phyloP scores from a whole-genome alignment of 1,139 yeast species.

The Geotrichum citri-aurantii region DNA sequence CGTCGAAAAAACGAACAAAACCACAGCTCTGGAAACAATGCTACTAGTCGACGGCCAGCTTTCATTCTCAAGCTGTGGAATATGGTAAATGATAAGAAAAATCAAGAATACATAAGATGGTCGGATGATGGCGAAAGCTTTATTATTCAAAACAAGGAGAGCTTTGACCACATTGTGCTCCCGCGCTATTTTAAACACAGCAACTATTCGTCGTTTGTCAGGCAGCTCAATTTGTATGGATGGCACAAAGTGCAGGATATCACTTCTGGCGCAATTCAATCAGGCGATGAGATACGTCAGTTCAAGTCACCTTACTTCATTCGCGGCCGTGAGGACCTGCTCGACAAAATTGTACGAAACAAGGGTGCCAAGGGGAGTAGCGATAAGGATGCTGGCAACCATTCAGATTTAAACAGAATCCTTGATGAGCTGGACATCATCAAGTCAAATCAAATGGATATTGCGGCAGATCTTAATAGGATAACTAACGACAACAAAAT shows the following conservation, averaged over 20 bases:
- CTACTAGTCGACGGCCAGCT: constrained; percentile 58
- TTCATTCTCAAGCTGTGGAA: constrained; percentile 91
- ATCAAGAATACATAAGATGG: constrained; percentile 75
- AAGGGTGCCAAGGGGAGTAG: constrained; percentile 39
- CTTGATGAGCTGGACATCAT: constrained; percentile 70
- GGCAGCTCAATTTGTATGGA: constrained; percentile 96
- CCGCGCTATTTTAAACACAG: constrained; percentile 93
- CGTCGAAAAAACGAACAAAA: constrained; percentile 23
- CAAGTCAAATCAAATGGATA: constrained; percentile 69
- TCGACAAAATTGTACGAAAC: constrained; percentile 64
- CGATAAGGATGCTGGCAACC: constrained; percentile 41
- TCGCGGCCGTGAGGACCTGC: constrained; percentile 61
- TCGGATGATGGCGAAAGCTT: constrained; percentile 77
- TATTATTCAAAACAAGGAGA: constrained; percentile 78
- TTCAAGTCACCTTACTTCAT: constrained; percentile 74
- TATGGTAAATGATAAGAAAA: constrained; percentile 80
- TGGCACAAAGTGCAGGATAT: constrained; percentile 93
- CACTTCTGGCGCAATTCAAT: constrained; percentile 56
- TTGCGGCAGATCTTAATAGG: constrained; percentile 76
- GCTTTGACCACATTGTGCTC: constrained; percentile 73
- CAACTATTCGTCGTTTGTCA: constrained; percentile 89
- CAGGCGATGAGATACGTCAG: constrained; percentile 60
- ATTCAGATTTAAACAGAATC: constrained; percentile 51
- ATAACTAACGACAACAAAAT: constrained; percentile 82
- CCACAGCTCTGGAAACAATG: constrained; percentile 22